Conservation (phyloP, 176 grass and related monocot species). For the Luzula sylvatica region DNA sequence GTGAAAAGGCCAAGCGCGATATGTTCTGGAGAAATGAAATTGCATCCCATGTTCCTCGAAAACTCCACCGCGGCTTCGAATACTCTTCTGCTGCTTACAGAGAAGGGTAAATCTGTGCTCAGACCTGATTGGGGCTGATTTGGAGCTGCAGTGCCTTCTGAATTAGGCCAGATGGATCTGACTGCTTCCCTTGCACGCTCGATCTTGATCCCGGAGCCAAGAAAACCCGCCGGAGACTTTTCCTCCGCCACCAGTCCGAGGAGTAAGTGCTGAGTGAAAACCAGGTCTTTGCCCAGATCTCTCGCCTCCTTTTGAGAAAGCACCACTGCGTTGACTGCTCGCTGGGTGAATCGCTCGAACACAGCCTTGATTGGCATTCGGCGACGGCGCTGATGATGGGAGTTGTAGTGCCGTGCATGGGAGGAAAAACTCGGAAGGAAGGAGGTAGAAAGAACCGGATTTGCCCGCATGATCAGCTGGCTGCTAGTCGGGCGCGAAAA, state of each 20-base stretch:
- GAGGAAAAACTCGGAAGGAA: background rate
- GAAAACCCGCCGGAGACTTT: constrained; percentile 35
- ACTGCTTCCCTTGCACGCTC: constrained; percentile 62
- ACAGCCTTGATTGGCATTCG: constrained; percentile 32
- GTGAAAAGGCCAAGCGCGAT: constrained; percentile 64
- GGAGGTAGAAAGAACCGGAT: constrained; percentile 6
- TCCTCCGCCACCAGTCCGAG: constrained; percentile 88
- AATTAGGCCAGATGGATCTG: constrained; percentile 26
- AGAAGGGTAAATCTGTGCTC: constrained; percentile 66
- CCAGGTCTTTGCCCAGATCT: constrained; percentile 47
- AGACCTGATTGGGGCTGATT: constrained; percentile 8
- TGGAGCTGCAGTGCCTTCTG: background rate
- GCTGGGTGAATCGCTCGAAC: constrained; percentile 84
- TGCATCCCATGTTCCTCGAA: constrained; percentile 66
- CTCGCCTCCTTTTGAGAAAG: constrained; percentile 73
- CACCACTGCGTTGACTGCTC: constrained; percentile 62
- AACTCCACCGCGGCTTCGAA: constrained; percentile 53
- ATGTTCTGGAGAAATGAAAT: constrained; percentile 81
- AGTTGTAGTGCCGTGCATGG: background rate
- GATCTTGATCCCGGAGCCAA: constrained; percentile 64
- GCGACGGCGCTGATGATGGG: constrained; percentile 3
- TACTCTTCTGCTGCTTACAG: constrained; percentile 41
- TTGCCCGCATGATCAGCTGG: background rate
- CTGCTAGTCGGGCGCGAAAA: background rate
- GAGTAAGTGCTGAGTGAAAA: constrained; percentile 73